Percentiles rank a stretch among this genome's conserved stretches.
Evolutionary conservation across 768 basidiomycete genomes (phyloP).

Genomic region (Cystobasidium tubakii): DNA sequence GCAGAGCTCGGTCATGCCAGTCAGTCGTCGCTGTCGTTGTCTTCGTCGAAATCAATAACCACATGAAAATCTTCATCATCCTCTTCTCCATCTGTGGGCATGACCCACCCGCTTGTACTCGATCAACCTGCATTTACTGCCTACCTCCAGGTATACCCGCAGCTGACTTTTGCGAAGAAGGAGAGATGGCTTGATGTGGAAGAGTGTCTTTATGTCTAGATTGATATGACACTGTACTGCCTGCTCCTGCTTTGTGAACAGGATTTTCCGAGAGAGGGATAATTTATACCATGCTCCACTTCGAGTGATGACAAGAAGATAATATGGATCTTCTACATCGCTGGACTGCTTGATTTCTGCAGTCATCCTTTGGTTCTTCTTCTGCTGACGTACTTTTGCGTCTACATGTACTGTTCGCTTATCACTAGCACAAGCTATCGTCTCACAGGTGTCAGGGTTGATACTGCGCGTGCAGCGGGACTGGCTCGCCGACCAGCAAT

Average conservation of each 20-base stretch:
- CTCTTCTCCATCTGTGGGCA: too few relatives aligned
- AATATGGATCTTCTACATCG: slow-evolving; percentile 54
- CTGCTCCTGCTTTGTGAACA: not conserved
- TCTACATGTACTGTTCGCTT: slow-evolving; percentile 82
- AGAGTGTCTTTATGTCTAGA: too few relatives aligned
- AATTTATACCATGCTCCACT: too few relatives aligned
- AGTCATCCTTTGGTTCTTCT: not conserved
- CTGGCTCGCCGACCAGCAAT: not conserved
- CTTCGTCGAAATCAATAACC: too few relatives aligned
- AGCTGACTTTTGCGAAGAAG: not conserved
- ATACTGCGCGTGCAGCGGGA: slow-evolving; percentile 42
- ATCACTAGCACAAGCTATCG: slow-evolving; percentile 87
- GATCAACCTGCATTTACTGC: too few relatives aligned
- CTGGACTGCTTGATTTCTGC: not conserved
- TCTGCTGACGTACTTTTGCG: not conserved
- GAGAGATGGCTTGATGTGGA: not conserved
- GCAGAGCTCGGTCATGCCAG: too few relatives aligned
- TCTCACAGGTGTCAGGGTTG: slow-evolving; percentile 60
- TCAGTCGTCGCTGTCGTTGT: too few relatives aligned
- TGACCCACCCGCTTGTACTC: too few relatives aligned
- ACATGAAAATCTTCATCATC: too few relatives aligned
- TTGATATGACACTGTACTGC: too few relatives aligned
- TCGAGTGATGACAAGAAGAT: slow-evolving; percentile 78
- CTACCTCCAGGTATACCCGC: not conserved
- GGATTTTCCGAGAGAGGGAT: slow-evolving; percentile 47